Conservation (phyloP, 1,139 yeast genomes). For the Candida sojae region DNA sequence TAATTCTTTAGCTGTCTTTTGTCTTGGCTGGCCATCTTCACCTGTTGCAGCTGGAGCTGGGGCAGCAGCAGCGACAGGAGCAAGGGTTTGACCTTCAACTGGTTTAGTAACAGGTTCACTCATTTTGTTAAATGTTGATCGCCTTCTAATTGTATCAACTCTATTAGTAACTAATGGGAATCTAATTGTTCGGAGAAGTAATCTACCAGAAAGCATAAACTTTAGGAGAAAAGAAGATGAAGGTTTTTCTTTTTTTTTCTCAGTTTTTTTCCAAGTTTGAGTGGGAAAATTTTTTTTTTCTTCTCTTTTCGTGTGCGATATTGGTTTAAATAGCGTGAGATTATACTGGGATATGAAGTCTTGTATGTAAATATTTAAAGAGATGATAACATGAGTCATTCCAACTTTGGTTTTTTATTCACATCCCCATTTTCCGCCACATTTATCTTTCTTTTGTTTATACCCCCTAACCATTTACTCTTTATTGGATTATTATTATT, state of each 20-base stretch:
- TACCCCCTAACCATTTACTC: constrained; percentile 25
- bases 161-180: constrained; percentile 6
- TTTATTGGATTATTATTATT: not conserved
- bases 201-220: constrained; percentile 24
- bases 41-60: constrained; percentile 13
- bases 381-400: not conserved
- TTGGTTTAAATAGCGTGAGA: not conserved
- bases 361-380: no score
- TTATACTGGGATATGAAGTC: not conserved
- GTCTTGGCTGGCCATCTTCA: constrained; percentile 23
- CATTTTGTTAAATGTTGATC: constrained; percentile 8
- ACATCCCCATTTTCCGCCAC: not conserved
- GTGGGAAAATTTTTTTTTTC: not conserved
- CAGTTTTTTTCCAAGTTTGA: not conserved
- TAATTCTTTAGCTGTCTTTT: constrained; percentile 71
- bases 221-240: constrained; percentile 1
- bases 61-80: not conserved
- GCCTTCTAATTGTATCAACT: constrained; percentile 5
- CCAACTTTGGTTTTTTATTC: constrained; percentile 2
- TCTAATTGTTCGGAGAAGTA: constrained; percentile 14
- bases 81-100: constrained; percentile 3
- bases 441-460: constrained; percentile 17
- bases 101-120: constrained; percentile 10
- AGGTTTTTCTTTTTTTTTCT: constrained; percentile 1
- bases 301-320: not conserved